These are phyloP conservation scores for Wallacemonas sp. DNA, from an alignment of 208 protist genomes.

Conservation along the genomic window DNA sequence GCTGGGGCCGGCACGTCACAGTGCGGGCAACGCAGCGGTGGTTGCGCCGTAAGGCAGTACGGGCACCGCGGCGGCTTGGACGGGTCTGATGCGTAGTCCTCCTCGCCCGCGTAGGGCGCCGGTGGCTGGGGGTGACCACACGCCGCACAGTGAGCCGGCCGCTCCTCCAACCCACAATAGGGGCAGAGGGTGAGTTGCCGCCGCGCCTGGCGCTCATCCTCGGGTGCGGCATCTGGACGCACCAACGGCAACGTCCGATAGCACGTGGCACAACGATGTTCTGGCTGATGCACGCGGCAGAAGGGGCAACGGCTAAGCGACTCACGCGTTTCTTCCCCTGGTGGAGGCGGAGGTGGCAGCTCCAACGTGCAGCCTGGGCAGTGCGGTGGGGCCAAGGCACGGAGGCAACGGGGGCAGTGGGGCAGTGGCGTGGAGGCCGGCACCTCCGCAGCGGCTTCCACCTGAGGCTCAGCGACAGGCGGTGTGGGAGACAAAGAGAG, in stretches of 20 bases:
- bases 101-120: neutral
- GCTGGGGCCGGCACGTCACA: neutral
- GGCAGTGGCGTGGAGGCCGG: neutral
- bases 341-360: neutral
- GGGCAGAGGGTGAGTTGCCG: neutral
- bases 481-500: neutral
- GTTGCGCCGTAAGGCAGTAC: neutral
- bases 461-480: neutral
- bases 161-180: neutral
- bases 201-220: neutral
- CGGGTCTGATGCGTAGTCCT: neutral
- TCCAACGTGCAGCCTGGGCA: neutral
- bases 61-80: conserved; percentile 5
- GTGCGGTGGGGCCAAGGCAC: neutral
- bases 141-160: neutral
- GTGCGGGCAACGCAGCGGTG: neutral
- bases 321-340: neutral
- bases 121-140: neutral
- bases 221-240: neutral
- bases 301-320: neutral
- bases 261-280: neutral
- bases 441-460: too few species aligned
- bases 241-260: neutral
- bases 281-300: neutral
- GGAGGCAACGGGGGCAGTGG: neutral